Percentiles rank a stretch among this genome's conserved stretches.
These are phyloP conservation scores for Thielaviopsis euricoi DNA, from an alignment of 2,329 filamentous ascomycete species.

Conservation along the genomic window DNA sequence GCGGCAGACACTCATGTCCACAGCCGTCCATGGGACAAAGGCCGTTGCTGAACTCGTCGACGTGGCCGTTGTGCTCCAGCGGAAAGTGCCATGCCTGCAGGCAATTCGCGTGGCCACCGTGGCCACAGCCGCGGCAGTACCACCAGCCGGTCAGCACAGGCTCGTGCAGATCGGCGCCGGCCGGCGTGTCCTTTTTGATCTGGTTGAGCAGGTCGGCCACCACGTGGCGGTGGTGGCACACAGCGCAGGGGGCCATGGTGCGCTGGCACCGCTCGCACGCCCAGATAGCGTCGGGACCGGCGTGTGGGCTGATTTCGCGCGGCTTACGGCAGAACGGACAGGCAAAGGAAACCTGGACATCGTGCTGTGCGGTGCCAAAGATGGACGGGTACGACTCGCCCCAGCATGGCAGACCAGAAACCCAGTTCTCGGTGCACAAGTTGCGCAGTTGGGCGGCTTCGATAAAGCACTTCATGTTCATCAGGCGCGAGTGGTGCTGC, in stretches of 20 bases:
- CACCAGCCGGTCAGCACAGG: slow-evolving; percentile 34
- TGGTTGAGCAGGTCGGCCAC: slow-evolving; percentile 23
- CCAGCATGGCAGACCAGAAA: slow-evolving; percentile 32
- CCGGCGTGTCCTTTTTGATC: slow-evolving; percentile 11
- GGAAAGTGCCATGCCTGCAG: slow-evolving; percentile 39
- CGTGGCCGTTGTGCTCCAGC: background rate
- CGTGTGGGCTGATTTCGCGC: slow-evolving; percentile 30
- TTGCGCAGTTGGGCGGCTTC: slow-evolving; percentile 46
- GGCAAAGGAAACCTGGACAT: slow-evolving; percentile 34
- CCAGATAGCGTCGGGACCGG: slow-evolving; percentile 31
- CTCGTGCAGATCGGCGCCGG: slow-evolving; percentile 13
- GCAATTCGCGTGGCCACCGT: slow-evolving; percentile 45
- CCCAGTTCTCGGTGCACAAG: slow-evolving; percentile 41
- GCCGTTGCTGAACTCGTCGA: slow-evolving; percentile 29
- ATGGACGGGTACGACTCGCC: slow-evolving; percentile 37
- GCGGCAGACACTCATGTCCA: slow-evolving; percentile 43
- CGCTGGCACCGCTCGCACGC: slow-evolving; percentile 38
- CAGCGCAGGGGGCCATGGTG: slow-evolving; percentile 38
- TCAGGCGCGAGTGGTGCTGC: slow-evolving; percentile 43
- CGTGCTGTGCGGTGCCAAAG: slow-evolving; percentile 36
- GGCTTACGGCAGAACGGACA: slow-evolving; percentile 42
- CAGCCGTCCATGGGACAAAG: slow-evolving; percentile 50
- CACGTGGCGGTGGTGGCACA: slow-evolving; percentile 38
- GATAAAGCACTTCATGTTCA: slow-evolving; percentile 40
- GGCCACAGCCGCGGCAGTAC: slow-evolving; percentile 45